Percentiles rank a stretch among this genome's conserved stretches.
These are phyloP conservation scores for Herpetomonas muscarum DNA, from an alignment of 208 protist species.

Conservation along the genomic window DNA sequence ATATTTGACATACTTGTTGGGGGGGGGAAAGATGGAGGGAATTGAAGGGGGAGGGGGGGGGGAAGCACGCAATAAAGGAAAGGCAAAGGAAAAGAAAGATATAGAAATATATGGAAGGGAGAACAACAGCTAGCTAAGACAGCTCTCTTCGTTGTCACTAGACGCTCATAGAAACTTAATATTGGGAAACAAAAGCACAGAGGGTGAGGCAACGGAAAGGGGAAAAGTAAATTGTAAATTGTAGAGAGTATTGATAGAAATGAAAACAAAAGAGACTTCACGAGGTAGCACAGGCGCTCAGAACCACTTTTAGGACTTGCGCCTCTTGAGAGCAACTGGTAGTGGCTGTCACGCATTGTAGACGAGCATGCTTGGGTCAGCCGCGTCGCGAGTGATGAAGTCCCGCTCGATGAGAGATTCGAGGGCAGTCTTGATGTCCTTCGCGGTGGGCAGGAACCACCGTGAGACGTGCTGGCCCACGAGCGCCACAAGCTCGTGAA, in stretches of 20 bases:
- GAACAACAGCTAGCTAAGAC: neutral
- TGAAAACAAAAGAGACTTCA: no score
- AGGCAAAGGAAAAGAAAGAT: constrained; percentile 2
- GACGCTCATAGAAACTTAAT: no score
- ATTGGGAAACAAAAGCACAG: no score
- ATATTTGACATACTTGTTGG: no score
- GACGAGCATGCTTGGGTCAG: constrained; percentile 30
- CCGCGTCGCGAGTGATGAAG: constrained; percentile 46
- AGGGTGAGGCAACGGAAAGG: no score
- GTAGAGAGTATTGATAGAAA: no score
- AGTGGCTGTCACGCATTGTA: constrained; percentile 33
- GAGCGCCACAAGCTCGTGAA: constrained; percentile 43
- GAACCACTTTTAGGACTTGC: no score
- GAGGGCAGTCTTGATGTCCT: constrained; percentile 54
- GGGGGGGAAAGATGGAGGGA: no score
- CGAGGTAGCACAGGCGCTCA: no score
- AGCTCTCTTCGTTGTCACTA: constrained; percentile 20
- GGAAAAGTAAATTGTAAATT: no score
- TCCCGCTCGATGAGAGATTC: constrained; percentile 65
- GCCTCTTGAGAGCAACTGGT: no score
- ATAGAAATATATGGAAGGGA: constrained; percentile 1
- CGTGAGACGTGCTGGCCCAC: constrained; percentile 47
- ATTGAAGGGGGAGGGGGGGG: no score
- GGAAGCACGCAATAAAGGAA: constrained; percentile 8
- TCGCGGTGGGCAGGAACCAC: constrained; percentile 42